Evolutionary conservation across 805 yeast genomes (phyloP), one percentile per base, ranked within the genome.

Genomic region (Priceomyces castillae): DNA sequence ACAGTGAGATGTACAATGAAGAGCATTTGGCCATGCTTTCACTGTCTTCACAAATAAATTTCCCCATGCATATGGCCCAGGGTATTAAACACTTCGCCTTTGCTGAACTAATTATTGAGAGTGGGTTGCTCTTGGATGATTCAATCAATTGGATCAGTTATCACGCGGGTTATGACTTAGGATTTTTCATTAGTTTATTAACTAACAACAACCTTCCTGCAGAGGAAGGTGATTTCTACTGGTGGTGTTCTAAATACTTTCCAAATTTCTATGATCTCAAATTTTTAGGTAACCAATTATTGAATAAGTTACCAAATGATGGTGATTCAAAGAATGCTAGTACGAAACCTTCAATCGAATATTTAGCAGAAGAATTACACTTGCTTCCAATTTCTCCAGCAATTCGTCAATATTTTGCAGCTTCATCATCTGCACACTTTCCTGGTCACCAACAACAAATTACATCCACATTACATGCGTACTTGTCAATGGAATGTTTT

Each of bases 111-210:
- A 71, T 94, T 57, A 85, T 84, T 46, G 88, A 87, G 46, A 85
- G 95, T 38, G 99, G 99, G 0, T 70, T 94, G 50, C 77, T 90
- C 30, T 69, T 94, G 54, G 82, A 87, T 53, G 73, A 75, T 22
- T 67, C 77, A 28, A 78, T 88, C 37, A 81, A 83, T 41, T 94
- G 99, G 99, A 74, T 89, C 41, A 84, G 96, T 47, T 94, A 85
- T 67, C 97, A 94, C 62, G 83, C 80, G 1, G 99, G 98, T 10
- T 94, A 94, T 64, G 99, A 94, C 62, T 78, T 90, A 59, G 99
- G 98, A 1, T 90, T 90, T 62, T 70, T 94, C 46, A 68, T 90
- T 12, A 81, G 95, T 39, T 72, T 89, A 50, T 71, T 92, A 58
- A 80, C 84, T 53, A 87, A 88, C 63, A 77, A 80, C 39, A 67